A percentile compares a stretch with the other conserved stretches of the same genome.
Conservation (phyloP, 768 basidiomycete genomes). For the Tephrocybe sp. region DNA sequence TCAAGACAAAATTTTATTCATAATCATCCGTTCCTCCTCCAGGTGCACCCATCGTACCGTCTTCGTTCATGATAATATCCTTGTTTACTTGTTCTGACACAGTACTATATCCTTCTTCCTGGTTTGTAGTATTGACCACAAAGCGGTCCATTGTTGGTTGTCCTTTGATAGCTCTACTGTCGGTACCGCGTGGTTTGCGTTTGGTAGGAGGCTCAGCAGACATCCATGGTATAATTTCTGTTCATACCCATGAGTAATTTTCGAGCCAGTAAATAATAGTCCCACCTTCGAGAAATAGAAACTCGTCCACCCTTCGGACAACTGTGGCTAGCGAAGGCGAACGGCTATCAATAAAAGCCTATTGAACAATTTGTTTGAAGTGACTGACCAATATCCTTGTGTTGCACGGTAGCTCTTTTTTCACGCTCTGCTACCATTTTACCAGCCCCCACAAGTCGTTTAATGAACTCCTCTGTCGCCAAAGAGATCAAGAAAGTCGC, state of each 20-base stretch:
- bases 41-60: constrained; percentile 54
- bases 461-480: constrained; percentile 88
- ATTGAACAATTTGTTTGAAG: background rate
- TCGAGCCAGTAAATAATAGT: background rate
- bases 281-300: constrained; percentile 74
- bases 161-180: constrained; percentile 16
- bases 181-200: constrained; percentile 37
- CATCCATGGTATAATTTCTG: constrained; percentile 61
- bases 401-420: constrained; percentile 70
- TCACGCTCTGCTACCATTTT: constrained; percentile 69
- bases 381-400: constrained; percentile 74
- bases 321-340: constrained; percentile 45
- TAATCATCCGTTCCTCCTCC: constrained; percentile 25
- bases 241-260: background rate
- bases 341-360: background rate
- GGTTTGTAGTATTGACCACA: constrained; percentile 28
- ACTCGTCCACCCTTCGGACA: constrained; percentile 69
- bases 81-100: constrained; percentile 13
- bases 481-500: constrained; percentile 77
- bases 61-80: constrained; percentile 54
- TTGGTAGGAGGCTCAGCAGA: constrained; percentile 40
- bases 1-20: constrained; percentile 4
- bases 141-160: constrained; percentile 49
- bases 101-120: constrained; percentile 15
- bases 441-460: constrained; percentile 67